A percentile compares a stretch with the other conserved stretches of the same genome.
Evolutionary conservation across 306 rosid genomes (phyloP).

Genomic region (Comarum palustre): DNA sequence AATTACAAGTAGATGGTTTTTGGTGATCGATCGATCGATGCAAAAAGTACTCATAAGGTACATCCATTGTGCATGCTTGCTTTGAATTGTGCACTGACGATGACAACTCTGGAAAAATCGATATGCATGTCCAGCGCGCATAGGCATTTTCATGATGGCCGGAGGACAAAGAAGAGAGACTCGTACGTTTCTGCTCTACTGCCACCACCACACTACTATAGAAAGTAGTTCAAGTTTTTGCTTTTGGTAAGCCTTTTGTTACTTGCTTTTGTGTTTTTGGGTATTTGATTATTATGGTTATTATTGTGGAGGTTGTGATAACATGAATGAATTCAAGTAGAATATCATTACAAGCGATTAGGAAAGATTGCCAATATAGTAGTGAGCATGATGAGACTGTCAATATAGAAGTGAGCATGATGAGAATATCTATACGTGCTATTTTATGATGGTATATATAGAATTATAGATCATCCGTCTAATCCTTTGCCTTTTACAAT

Average conservation of each 20-base stretch:
- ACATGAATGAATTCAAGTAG: conserved; percentile 47
- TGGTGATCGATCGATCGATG: background rate
- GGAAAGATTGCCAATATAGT: conserved; percentile 36
- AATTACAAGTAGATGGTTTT: background rate
- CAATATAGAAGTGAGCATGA: conserved; percentile 29
- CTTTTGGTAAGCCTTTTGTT: conserved; percentile 13
- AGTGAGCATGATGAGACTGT: conserved; percentile 33
- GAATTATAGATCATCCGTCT: background rate
- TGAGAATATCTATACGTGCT: conserved; percentile 34
- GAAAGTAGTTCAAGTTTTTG: conserved; percentile 15
- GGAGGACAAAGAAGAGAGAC: conserved; percentile 26
- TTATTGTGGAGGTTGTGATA: conserved; percentile 41
- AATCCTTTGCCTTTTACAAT: background rate
- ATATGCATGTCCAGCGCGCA: background rate
- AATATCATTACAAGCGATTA: conserved; percentile 49
- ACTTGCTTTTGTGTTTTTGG: conserved; percentile 10
- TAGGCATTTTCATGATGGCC: conserved; percentile 9
- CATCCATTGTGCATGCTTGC: conserved; percentile 12
- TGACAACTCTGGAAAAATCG: conserved; percentile 3
- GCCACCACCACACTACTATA: conserved; percentile 21
- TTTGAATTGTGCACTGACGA: background rate
- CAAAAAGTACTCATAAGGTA: conserved; percentile 9
- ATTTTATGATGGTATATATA: conserved; percentile 22
- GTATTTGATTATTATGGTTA: conserved; percentile 29
- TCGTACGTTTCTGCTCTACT: conserved; percentile 25